Conservation (phyloP, 148 eudicot species). For the Fagopyrum tataricum region DNA sequence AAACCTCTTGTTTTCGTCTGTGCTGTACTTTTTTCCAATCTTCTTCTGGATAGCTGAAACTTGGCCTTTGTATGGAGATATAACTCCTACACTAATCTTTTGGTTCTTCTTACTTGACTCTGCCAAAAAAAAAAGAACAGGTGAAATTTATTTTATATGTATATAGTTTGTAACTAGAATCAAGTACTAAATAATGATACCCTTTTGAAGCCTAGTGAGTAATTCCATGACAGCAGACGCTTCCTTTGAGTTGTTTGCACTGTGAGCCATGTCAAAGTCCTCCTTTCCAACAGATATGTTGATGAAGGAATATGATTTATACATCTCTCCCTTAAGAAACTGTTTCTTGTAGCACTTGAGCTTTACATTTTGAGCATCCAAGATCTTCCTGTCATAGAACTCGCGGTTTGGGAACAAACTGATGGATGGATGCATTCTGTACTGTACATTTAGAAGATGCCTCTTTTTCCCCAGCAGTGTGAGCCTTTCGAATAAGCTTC, state of each 20-base stretch:
- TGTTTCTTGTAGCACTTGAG: slow-evolving; percentile 15
- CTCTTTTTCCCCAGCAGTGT: slow-evolving; percentile 34
- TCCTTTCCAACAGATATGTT: slow-evolving; percentile 39
- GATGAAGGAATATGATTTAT: slow-evolving; percentile 35
- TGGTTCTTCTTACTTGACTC: slow-evolving; percentile 4
- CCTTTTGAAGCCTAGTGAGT: slow-evolving; percentile 4
- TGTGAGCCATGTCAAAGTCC: slow-evolving; percentile 16
- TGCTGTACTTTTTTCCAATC: slow-evolving; percentile 16
- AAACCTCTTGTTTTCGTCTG: slow-evolving; percentile 20
- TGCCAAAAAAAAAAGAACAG: background rate
- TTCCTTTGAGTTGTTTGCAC: slow-evolving; percentile 3
- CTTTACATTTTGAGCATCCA: slow-evolving; percentile 32
- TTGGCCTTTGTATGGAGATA: slow-evolving; percentile 56
- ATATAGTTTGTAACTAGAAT: background rate
- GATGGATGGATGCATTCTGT: slow-evolving; percentile 68
- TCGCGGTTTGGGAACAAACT: slow-evolving; percentile 44
- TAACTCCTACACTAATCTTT: slow-evolving; percentile 33
- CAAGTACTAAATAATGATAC: no score
- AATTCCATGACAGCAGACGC: slow-evolving; percentile 11
- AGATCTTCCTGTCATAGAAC: slow-evolving; percentile 32
- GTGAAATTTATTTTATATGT: background rate
- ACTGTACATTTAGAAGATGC: slow-evolving; percentile 47
- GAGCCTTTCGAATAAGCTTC: slow-evolving; percentile 54
- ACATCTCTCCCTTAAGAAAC: slow-evolving; percentile 26
- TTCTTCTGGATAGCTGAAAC: slow-evolving; percentile 32